phyloP scores from a whole-genome alignment of 192 early-diverging fungal genomes.

The Allomyces macrogynus region DNA sequence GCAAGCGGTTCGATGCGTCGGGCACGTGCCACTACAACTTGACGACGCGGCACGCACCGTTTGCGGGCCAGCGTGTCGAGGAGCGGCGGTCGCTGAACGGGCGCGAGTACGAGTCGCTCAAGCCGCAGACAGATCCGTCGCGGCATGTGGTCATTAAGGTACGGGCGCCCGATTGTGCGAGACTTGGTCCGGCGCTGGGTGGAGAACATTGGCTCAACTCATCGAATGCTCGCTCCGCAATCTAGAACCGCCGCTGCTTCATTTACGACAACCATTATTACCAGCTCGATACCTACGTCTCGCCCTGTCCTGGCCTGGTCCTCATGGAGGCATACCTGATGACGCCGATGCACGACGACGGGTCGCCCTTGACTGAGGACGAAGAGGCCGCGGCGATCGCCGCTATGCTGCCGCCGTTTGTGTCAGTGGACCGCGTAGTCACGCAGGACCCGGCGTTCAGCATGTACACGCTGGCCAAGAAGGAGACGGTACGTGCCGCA shows the following conservation, averaged over 20 bases:
- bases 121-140: slow-evolving; percentile 11
- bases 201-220: too few relatives aligned
- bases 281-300: slow-evolving; percentile 18
- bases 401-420: background rate
- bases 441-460: background rate
- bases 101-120: slow-evolving; percentile 19
- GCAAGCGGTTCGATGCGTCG: slow-evolving; percentile 6
- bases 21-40: slow-evolving; percentile 3
- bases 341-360: background rate
- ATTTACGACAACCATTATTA: slow-evolving; percentile 18
- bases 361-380: background rate
- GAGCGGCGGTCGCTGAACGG: slow-evolving; percentile 13
- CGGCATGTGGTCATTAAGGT: slow-evolving; percentile 11
- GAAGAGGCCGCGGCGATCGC: too few relatives aligned
- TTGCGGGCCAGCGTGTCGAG: slow-evolving; percentile 15
- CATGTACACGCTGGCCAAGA: background rate
- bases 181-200: too few relatives aligned
- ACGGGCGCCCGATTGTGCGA: too few relatives aligned
- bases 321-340: slow-evolving; percentile 11
- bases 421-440: background rate
- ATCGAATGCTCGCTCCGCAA: slow-evolving; percentile 2
- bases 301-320: slow-evolving; percentile 11
- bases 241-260: slow-evolving; percentile 16
- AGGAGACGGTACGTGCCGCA: background rate
- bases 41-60: slow-evolving; percentile 12